Conservation (phyloP, 352 stramenopile species). For the Aphanomyces euteiches region DNA sequence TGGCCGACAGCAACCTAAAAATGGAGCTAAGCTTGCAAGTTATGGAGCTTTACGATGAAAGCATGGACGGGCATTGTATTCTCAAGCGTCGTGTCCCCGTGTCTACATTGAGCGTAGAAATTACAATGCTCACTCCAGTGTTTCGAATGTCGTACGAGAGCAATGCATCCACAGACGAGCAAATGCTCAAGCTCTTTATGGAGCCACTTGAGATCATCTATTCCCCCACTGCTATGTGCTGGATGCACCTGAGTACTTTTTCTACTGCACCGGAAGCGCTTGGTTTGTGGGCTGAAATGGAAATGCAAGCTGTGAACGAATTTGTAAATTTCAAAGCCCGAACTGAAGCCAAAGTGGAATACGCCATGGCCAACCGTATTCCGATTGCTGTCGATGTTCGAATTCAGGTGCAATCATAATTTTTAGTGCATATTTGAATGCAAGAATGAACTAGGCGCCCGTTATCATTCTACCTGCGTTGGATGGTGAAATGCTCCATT, state of each 20-base stretch:
- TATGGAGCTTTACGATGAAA: slow-evolving; percentile 84
- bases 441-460: slow-evolving; percentile 40
- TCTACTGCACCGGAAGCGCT: slow-evolving; percentile 71
- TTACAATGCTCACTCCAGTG: slow-evolving; percentile 63
- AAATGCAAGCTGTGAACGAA: slow-evolving; percentile 86
- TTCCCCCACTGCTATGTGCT: slow-evolving; percentile 79
- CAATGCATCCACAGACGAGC: slow-evolving; percentile 45
- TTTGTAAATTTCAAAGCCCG: slow-evolving; percentile 86
- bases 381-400: slow-evolving; percentile 71
- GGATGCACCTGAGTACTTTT: slow-evolving; percentile 68
- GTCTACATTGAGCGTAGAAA: slow-evolving; percentile 35
- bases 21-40: slow-evolving; percentile 82
- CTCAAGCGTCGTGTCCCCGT: slow-evolving; percentile 26
- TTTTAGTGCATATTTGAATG: slow-evolving; percentile 4
- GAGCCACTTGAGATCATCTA: slow-evolving; percentile 83
- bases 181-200: slow-evolving; percentile 74
- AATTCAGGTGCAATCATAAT: slow-evolving; percentile 43
- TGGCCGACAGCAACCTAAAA: slow-evolving; percentile 38
- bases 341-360: slow-evolving; percentile 85
- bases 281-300: slow-evolving; percentile 80
- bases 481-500: slow-evolving; percentile 68
- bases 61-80: slow-evolving; percentile 48
- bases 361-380: slow-evolving; percentile 84
- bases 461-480: slow-evolving; percentile 81
- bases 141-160: slow-evolving; percentile 85